Percentiles rank a stretch among this genome's conserved stretches.
Conservation (phyloP, 2,329 filamentous ascomycete genomes). For the Aplosporella prunicola region DNA sequence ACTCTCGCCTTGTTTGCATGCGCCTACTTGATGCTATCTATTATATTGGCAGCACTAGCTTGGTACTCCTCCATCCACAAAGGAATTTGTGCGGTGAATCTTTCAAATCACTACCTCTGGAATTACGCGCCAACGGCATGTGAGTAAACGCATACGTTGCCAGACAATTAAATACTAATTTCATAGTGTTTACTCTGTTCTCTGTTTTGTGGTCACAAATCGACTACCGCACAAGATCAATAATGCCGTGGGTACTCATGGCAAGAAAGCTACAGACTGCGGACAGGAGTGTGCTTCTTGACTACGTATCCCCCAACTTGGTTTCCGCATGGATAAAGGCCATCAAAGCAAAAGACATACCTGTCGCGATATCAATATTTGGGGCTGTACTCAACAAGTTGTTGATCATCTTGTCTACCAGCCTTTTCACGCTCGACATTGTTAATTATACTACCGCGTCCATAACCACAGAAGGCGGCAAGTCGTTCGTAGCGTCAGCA, state of each 20-base stretch:
- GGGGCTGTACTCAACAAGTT: background rate
- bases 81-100: background rate
- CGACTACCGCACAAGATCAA: background rate
- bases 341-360: background rate
- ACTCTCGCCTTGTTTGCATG: no score
- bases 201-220: background rate
- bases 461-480: background rate
- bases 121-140: background rate
- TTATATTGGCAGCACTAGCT: background rate
- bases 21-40: no score
- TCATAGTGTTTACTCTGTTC: background rate
- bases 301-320: background rate
- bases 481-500: background rate
- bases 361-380: background rate
- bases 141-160: no score
- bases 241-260: constrained; percentile 1
- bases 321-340: background rate
- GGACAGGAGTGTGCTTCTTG: background rate
- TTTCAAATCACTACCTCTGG: background rate
- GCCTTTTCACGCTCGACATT: background rate
- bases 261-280: background rate
- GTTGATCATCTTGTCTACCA: background rate
- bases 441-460: background rate
- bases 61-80: background rate
- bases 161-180: background rate